These are phyloP conservation scores for Croton laevigatus DNA, from an alignment of 441 rosid species.

Conservation along the genomic window DNA sequence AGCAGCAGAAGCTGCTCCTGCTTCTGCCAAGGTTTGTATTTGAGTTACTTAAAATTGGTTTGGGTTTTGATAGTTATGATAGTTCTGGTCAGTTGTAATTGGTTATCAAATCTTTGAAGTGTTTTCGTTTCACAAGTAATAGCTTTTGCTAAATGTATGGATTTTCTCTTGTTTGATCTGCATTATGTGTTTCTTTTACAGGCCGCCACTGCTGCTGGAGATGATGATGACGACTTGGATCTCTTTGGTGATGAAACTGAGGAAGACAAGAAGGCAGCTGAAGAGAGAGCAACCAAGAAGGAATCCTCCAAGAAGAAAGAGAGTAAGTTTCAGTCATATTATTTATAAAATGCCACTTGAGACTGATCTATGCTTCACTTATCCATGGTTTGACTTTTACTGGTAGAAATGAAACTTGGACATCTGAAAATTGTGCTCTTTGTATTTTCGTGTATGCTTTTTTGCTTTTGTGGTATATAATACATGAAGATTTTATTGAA, in stretches of 20 bases:
- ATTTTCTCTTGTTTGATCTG: not conserved
- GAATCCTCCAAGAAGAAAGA: conserved; percentile 73
- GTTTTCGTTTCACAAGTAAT: not conserved
- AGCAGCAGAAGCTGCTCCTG: conserved; percentile 34
- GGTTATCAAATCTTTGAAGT: not conserved
- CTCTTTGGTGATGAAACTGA: conserved; percentile 90
- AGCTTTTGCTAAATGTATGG: not conserved
- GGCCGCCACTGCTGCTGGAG: conserved; percentile 48
- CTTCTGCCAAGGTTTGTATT: conserved; percentile 28
- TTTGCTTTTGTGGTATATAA: too few relatives aligned
- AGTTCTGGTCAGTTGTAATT: not conserved
- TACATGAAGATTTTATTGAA: too few relatives aligned
- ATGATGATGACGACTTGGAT: conserved; percentile 73
- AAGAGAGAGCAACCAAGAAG: conserved; percentile 64
- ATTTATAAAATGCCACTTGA: too few relatives aligned
- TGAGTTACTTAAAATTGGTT: not conserved
- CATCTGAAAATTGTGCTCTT: not conserved
- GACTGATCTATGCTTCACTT: not conserved
- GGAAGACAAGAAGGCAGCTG: conserved; percentile 93
- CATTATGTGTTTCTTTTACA: conserved; percentile 2
- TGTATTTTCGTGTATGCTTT: too few relatives aligned
- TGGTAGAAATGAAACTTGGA: not conserved
- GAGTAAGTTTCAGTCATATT: conserved; percentile 46
- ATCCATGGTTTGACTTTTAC: not conserved
- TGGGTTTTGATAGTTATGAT: not conserved